These are phyloP conservation scores for Jamesozyma spencerorum DNA, from an alignment of 805 yeast species.

Conservation along the genomic window DNA sequence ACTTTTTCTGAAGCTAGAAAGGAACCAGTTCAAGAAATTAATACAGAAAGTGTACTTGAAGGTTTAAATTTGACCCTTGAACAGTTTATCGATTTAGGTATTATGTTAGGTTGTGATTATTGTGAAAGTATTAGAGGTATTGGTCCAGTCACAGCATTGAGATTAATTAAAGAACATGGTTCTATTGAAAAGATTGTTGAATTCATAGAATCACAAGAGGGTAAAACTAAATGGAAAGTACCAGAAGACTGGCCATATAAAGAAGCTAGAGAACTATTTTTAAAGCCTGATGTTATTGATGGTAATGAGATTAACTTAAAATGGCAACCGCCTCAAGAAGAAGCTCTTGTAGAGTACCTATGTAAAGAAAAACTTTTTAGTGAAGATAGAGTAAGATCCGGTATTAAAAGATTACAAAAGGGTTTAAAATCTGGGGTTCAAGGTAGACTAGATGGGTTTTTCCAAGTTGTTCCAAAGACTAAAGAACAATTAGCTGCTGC, in stretches of 20 bases:
- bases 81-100: slow-evolving; percentile 85
- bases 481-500: slow-evolving; percentile 34
- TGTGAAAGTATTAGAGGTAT: slow-evolving; percentile 92
- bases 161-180: slow-evolving; percentile 78
- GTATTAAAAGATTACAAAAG: slow-evolving; percentile 76
- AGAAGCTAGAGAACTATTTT: slow-evolving; percentile 77
- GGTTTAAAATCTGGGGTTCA: slow-evolving; percentile 80
- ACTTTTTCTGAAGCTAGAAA: slow-evolving; percentile 93
- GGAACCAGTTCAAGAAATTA: slow-evolving; percentile 80
- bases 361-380: slow-evolving; percentile 83
- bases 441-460: slow-evolving; percentile 88
- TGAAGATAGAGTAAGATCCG: slow-evolving; percentile 84
- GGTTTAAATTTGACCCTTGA: slow-evolving; percentile 65
- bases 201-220: slow-evolving; percentile 38
- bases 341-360: slow-evolving; percentile 73
- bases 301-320: slow-evolving; percentile 59
- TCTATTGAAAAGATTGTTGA: slow-evolving; percentile 71
- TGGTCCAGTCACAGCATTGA: slow-evolving; percentile 91
- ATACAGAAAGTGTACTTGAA: slow-evolving; percentile 55
- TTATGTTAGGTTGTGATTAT: slow-evolving; percentile 91
- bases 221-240: slow-evolving; percentile 60
- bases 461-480: slow-evolving; percentile 54
- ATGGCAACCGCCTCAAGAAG: slow-evolving; percentile 85
- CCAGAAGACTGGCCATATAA: slow-evolving; percentile 94
- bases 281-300: slow-evolving; percentile 68